These are phyloP conservation scores for Ophiostoma australiae DNA, from an alignment of 2,329 filamentous ascomycete genomes.

Conservation along the genomic window DNA sequence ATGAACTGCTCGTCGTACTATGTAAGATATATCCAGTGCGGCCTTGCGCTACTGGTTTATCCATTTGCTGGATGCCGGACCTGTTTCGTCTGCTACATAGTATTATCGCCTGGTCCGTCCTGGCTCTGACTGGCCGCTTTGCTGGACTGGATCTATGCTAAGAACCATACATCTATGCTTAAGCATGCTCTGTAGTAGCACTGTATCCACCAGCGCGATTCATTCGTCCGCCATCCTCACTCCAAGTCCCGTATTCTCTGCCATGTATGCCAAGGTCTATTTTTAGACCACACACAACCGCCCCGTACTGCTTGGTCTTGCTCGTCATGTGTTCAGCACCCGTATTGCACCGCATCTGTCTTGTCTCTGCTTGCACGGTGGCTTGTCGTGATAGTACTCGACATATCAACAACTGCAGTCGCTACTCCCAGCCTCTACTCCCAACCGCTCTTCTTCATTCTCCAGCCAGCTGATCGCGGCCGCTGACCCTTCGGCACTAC, in stretches of 20 bases:
- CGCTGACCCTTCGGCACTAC: not conserved
- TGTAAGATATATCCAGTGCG: not conserved
- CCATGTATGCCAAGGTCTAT: slow-evolving; percentile 16
- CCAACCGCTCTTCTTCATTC: not conserved
- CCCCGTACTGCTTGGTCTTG: not conserved
- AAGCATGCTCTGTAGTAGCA: not conserved
- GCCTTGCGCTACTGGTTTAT: not conserved
- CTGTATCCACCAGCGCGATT: not conserved
- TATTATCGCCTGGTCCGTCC: too few relatives aligned
- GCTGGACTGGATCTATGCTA: too few relatives aligned
- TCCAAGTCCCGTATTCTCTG: slow-evolving; percentile 3
- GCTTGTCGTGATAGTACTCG: not conserved
- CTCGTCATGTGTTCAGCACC: not conserved
- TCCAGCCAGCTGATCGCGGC: not conserved
- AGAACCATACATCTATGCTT: not conserved
- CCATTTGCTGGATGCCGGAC: not conserved
- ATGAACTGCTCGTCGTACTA: not conserved
- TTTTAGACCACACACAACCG: slow-evolving; percentile 13
- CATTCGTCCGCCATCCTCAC: not conserved
- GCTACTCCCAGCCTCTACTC: not conserved
- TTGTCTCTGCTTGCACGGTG: not conserved
- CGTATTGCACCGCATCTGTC: not conserved
- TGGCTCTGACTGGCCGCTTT: not conserved
- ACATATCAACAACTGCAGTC: not conserved
- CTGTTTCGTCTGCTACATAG: slow-evolving; percentile 2